Conservation (phyloP, 2,329 filamentous ascomycete genomes). For the Fusarium sp. region DNA sequence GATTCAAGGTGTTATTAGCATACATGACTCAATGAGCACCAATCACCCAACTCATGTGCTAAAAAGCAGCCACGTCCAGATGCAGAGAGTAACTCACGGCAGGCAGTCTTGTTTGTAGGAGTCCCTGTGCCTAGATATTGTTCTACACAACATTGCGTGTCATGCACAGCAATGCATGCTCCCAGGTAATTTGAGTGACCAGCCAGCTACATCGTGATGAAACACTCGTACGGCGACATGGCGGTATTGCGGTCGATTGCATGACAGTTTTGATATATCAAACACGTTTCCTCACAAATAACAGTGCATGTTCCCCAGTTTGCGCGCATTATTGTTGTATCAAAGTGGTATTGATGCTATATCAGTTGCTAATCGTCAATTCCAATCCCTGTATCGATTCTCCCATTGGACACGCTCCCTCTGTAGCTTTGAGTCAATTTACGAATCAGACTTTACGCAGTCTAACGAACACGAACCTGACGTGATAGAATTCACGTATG, state of each 20-base stretch:
- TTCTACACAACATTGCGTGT: constrained; percentile 6
- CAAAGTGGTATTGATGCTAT: constrained; percentile 24
- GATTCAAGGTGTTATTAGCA: constrained; percentile 15
- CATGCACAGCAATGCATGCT: constrained; percentile 18
- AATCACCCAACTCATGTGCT: constrained; percentile 18
- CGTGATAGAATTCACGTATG: constrained; percentile 22
- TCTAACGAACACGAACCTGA: constrained; percentile 15
- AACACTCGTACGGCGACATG: constrained; percentile 24
- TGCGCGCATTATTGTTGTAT: constrained; percentile 33
- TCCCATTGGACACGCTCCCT: constrained; percentile 37
- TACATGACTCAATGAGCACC: constrained; percentile 36
- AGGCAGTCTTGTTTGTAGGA: constrained; percentile 3
- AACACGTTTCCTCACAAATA: constrained; percentile 30
- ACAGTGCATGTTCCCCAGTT: constrained; percentile 25
- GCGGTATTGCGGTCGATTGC: constrained; percentile 17
- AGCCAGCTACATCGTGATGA: constrained; percentile 32
- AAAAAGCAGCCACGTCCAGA: constrained; percentile 15
- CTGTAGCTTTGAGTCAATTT: constrained; percentile 34
- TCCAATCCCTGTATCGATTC: constrained; percentile 21
- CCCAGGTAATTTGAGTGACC: not conserved
- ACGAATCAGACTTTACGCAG: constrained; percentile 30
- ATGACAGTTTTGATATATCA: constrained; percentile 34
- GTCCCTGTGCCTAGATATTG: not conserved
- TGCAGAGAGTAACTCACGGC: constrained; percentile 13
- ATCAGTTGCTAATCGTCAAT: constrained; percentile 25